Conservation (phyloP, 169 alveolate genomes). For the Plasmodium billcollinsi region DNA sequence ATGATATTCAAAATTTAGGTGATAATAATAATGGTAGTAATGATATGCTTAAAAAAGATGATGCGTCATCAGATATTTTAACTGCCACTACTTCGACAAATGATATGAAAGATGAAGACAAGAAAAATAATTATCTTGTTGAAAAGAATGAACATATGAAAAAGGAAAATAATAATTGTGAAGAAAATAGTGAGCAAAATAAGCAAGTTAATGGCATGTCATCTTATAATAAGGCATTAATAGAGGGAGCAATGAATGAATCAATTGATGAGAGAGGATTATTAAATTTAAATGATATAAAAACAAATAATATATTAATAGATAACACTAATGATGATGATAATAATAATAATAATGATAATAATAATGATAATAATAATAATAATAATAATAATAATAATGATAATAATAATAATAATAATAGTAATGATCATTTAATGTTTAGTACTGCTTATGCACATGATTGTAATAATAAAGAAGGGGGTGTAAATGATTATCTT, state of each 20-base stretch:
- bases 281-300: conserved; percentile 6
- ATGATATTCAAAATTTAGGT: conserved; percentile 38
- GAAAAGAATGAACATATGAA: conserved; percentile 3
- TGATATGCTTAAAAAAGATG: conserved; percentile 36
- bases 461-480: no score
- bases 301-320: conserved; percentile 22
- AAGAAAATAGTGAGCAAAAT: conserved; percentile 33
- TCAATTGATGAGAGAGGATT: not conserved
- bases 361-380: not conserved
- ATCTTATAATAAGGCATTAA: not conserved
- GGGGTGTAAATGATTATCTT: not conserved
- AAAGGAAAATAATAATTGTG: conserved; percentile 3
- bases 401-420: not conserved
- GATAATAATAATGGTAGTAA: conserved; percentile 12
- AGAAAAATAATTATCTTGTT: conserved; percentile 35
- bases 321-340: conserved; percentile 14
- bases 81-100: conserved; percentile 20
- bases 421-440: conserved; percentile 7
- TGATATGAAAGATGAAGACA: conserved; percentile 13
- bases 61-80: conserved; percentile 13
- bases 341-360: conserved; percentile 25
- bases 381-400: conserved; percentile 33
- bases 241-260: not conserved
- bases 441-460: no score
- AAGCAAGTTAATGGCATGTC: not conserved